Evolutionary conservation across 345 rosid species (phyloP).

Genomic region (Viola odorata): DNA sequence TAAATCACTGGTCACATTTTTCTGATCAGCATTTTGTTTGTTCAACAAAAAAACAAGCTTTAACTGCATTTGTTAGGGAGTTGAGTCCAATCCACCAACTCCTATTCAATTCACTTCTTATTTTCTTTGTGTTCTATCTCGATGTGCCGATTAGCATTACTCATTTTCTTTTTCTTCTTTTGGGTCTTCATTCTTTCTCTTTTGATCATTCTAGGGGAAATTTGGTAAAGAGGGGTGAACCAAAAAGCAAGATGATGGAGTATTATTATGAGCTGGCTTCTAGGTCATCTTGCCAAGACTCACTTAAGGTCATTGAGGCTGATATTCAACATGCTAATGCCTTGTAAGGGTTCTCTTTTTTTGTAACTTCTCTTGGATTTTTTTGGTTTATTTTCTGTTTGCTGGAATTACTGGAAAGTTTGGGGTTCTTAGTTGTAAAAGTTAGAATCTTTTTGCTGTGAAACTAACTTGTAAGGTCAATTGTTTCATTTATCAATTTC

Average conservation of each 20-base stretch:
- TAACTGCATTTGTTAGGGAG: too few species aligned
- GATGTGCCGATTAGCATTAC: too few species aligned
- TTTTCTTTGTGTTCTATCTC: too few species aligned
- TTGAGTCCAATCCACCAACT: too few species aligned
- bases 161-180: neutral
- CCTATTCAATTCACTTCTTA: neutral
- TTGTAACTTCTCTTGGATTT: neutral
- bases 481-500: neutral
- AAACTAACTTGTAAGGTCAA: too few species aligned
- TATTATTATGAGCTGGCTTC: conserved; percentile 28
- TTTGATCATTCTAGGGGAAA: neutral
- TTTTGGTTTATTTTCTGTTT: neutral
- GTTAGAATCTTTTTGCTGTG: too few species aligned
- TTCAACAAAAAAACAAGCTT: neutral
- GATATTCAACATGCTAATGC: conserved; percentile 46
- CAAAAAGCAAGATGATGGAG: conserved; percentile 10
- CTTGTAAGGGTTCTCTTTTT: conserved; percentile 32
- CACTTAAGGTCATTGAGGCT: conserved; percentile 38
- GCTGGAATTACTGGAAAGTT: conserved; percentile 1
- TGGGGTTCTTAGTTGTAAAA: neutral
- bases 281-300: conserved; percentile 36
- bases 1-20: neutral
- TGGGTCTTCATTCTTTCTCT: neutral
- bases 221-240: neutral
- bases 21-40: neutral